A percentile compares a stretch with the other conserved stretches of the same genome.
phyloP scores from a whole-genome alignment of 1,284 basidiomycete genomes.

The Sporisorium reilianum region DNA sequence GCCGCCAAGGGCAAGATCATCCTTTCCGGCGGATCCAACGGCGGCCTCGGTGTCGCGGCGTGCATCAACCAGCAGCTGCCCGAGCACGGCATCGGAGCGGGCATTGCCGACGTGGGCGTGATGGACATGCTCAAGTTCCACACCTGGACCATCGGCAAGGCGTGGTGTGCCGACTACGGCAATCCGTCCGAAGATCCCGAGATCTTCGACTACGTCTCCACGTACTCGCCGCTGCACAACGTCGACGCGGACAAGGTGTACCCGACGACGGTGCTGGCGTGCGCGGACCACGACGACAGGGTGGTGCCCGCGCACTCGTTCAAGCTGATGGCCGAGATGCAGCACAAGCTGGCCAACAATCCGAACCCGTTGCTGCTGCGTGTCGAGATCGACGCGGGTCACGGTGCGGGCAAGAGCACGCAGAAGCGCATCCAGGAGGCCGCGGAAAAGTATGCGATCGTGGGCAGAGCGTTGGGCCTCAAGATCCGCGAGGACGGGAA shows the following conservation, averaged over 20 bases:
- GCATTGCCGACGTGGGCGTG: conserved; percentile 72
- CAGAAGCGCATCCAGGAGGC: conserved; percentile 64
- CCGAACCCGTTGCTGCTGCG: conserved; percentile 65
- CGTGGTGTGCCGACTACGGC: conserved; percentile 86
- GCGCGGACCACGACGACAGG: conserved; percentile 67
- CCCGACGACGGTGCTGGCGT: conserved; percentile 62
- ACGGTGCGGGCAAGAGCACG: conserved; percentile 67
- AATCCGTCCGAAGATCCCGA: conserved; percentile 74
- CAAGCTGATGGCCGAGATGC: conserved; percentile 67
- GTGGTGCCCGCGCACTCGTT: conserved; percentile 67
- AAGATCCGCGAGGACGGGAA: conserved; percentile 38
- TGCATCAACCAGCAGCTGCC: conserved; percentile 83
- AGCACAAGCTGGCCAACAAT: conserved; percentile 60
- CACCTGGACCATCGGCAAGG: conserved; percentile 73
- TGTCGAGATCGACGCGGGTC: conserved; percentile 66
- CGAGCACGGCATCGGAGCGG: conserved; percentile 78
- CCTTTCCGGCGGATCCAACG: conserved; percentile 74
- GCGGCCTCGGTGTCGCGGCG: conserved; percentile 80
- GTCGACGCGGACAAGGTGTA: conserved; percentile 59
- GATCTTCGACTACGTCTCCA: conserved; percentile 64
- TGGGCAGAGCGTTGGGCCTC: conserved; percentile 59
- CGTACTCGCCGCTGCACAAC: conserved; percentile 67
- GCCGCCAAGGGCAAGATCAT: conserved; percentile 80
- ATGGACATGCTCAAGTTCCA: conserved; percentile 77
- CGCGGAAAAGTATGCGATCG: conserved; percentile 62